Evolutionary conservation across 2,329 filamentous ascomycete genomes (phyloP), one percentile per base, ranked within the genome.

Genomic region (Aaosphaeria arxii): DNA sequence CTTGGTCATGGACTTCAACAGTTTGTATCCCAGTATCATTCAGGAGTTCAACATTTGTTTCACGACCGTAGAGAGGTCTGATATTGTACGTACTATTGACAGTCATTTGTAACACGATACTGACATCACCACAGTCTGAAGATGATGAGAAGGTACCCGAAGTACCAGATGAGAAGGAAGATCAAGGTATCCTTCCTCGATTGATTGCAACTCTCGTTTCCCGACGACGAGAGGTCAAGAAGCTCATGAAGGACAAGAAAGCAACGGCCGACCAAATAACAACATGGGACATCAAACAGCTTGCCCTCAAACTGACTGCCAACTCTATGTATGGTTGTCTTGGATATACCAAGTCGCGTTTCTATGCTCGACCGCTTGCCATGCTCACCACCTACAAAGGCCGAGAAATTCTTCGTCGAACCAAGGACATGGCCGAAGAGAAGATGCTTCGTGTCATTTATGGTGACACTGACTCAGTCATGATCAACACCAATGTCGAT

Each of bases 11-110:
- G 94, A 99, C 77, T 99, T 99, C 78, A 99, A 99, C 80, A 96
- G 91, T 61, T 78, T 99, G 53, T 99, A 99, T 63, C 94, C 94
- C 31, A 96, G 90, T 66, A 97, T 99, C 64, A 99, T 99, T 52
- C 95, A 99, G 66, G 95, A 99, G 79, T 99, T 86, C 76, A 99
- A 99, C 72, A 99, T 99, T 59, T 99, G 95, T 77, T 99, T 99
- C 73, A 99, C 94, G 2, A 99, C 95, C 0, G 91, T 99, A 5
- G 89, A 97, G 52, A 81, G 94, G 59, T 78, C 82, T 38, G 77
- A 82, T 51, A 74, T 86, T 59, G 87, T 90, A 80, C 76, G 84
- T 71, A 45, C 5, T 40, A 38, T 11, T 7, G 11, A 6, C 9
- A 38, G 30, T 6, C 6, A 9, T 43, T 24, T 50, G 30, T 46